Evolutionary conservation across 768 basidiomycete genomes (phyloP), one percentile per base, ranked within the genome.

Genomic region (Lactarius vividus): DNA sequence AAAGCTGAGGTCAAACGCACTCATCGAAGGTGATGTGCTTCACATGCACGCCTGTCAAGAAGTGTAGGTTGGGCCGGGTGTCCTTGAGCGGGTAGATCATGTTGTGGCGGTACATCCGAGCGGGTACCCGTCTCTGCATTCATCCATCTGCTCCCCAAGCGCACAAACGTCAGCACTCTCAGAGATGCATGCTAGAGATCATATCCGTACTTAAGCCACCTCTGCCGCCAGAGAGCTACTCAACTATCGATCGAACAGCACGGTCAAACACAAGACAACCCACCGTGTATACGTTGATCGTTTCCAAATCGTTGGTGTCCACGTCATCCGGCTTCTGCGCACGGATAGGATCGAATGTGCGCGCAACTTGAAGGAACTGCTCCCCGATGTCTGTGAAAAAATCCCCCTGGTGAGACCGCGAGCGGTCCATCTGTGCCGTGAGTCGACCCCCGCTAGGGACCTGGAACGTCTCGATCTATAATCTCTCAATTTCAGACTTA

Each of bases 371-470:
- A 53, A 74, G 64, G 59, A 72, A 75, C 20, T 75, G 71, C 57
- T 74, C 69, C 7, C n/a, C n/a, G n/a, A n/a, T n/a, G n/a, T n/a
- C n/a, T n/a, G n/a, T n/a, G 70, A 73, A 62, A 63, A 72, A 70
- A 64, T 8, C 74, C 74, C 0, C 74, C 75, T 26, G 72, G 67
- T 1, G 75, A 75, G 6, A 76, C 72, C 37, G 76, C 77, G 55
- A 85, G 72, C 0, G 85, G 85, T 0, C 85, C 75, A 11, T 61
- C 60, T 29, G 74, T 77, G 23, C 84, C 85, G 62, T 86, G 85
- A 2, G 77, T 77, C 4, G 70, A 61, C 40, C 72, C 64, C 11
- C 70, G 0, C 67, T 55, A 23, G 74, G 68, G 3, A 74, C 66
- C 66, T 79, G 74, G 64, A 78, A 81, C 6, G 75, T 78, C 65